Evolutionary conservation across 2,329 filamentous ascomycete genomes (phyloP), one percentile per base, ranked within the genome.

Genomic region (Penicillium brasilianum): DNA sequence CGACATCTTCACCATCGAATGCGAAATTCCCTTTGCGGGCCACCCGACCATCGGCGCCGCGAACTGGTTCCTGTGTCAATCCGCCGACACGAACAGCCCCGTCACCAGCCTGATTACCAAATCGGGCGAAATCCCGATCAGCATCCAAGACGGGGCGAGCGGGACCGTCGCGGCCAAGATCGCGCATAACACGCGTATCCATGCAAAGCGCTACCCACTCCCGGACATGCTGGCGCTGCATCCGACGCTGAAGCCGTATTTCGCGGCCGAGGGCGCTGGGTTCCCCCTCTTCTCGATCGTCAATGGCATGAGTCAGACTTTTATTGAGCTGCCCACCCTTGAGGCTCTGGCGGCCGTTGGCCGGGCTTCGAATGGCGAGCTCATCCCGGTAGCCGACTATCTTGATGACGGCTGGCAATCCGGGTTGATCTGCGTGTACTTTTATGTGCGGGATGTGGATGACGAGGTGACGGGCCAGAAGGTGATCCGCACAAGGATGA

Each of bases 301-400:
- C 25, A 76, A 77, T 43, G 77, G 77, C 4, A 77, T 79, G 75
- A 74, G 69, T 13, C 93, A 92, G 74, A 76, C 87, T n/a, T 83
- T 91, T 34, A 80, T 90, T 14, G 78, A 85, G 66, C 79, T 95
- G 22, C 80, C 85, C 0, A 83, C 81, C 57, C 75, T 91, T 10
- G 86, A 87, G 32, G 81, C 84, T 8, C 80, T 94, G 18, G 81
- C 77, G 5, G 69, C 70, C 6, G 69, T 74, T 55, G 66, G 67
- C 6, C 50, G 66, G 37, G 58, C 71, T 18, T 58, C 66, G 20
- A 67, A 67, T 1, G 71, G 72, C n/a, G 64, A 74, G 41, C 30
- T 69, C 18, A 53, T 74, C 36, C 46, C 69, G 34, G 36, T 54
- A 8, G n/a, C 62, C 4, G 52, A 63, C 8, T 62, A 72, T 59